phyloP scores from a whole-genome alignment of 352 stramenopile genomes.

The Blastocystis sp. region DNA sequence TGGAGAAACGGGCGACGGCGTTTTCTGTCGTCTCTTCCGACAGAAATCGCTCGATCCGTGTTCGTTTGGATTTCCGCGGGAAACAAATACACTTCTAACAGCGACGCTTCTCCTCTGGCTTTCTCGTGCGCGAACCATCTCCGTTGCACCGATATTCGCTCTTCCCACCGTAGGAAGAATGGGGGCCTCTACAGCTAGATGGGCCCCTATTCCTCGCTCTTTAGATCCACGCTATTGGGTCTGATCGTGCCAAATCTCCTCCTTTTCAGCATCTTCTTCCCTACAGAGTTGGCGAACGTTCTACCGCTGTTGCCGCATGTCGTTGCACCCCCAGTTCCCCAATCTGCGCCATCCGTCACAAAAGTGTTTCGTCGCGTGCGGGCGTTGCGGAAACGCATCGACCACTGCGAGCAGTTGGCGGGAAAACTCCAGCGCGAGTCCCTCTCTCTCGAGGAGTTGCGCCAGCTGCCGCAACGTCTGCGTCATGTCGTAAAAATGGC shows the following conservation, averaged over 20 bases:
- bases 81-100: too few relatives aligned
- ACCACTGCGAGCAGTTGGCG: neutral
- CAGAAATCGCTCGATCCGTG: neutral
- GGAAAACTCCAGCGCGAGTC: neutral
- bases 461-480: neutral
- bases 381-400: neutral
- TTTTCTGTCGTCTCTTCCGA: too few relatives aligned
- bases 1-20: neutral
- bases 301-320: neutral
- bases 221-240: neutral
- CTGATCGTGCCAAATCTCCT: neutral
- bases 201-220: too few relatives aligned
- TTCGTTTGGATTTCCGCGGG: too few relatives aligned
- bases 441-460: neutral
- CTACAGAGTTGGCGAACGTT: neutral
- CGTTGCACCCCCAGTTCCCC: too few relatives aligned
- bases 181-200: too few relatives aligned
- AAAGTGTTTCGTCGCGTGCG: too few relatives aligned
- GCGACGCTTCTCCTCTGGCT: too few relatives aligned
- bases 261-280: neutral
- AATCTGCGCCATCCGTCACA: too few relatives aligned
- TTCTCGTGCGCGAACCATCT: too few relatives aligned
- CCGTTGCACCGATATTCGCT: too few relatives aligned
- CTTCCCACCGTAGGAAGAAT: too few relatives aligned
- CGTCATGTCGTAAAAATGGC: neutral